These are phyloP conservation scores for Saccharomycopsis oosterbeekiorum DNA, from an alignment of 805 yeast species.

Conservation along the genomic window DNA sequence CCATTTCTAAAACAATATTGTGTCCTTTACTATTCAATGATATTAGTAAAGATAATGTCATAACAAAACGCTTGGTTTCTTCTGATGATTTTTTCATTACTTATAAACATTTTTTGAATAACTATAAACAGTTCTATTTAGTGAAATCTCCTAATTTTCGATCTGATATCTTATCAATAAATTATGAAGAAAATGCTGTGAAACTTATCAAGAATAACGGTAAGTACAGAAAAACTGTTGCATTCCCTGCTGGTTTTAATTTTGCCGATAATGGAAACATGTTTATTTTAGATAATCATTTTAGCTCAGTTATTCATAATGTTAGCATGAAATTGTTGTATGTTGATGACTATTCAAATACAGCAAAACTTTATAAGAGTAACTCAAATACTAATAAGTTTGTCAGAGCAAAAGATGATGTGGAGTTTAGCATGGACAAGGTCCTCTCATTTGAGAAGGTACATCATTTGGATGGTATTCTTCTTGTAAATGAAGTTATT, in stretches of 20 bases:
- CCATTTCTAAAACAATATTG: not conserved
- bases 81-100: conserved; percentile 16
- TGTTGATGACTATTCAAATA: conserved; percentile 19
- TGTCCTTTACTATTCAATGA: not conserved
- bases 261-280: not conserved
- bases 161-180: not conserved
- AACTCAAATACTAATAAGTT: conserved; percentile 86
- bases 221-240: not conserved
- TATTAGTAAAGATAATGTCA: not conserved
- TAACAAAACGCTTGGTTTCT: not conserved
- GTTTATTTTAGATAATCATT: not conserved
- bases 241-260: not conserved
- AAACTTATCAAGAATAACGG: not conserved
- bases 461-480: conserved; percentile 77
- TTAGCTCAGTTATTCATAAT: not conserved
- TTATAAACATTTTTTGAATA: not conserved
- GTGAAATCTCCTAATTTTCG: not conserved
- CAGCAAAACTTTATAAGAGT: conserved; percentile 74
- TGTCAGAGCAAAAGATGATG: conserved; percentile 52
- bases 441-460: conserved; percentile 77
- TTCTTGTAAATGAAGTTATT: conserved; percentile 35
- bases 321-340: not conserved
- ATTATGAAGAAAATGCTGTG: not conserved
- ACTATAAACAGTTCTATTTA: not conserved
- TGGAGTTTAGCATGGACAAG: conserved; percentile 64